Conservation (phyloP, 441 rosid species). For the Populus hybrid region DNA sequence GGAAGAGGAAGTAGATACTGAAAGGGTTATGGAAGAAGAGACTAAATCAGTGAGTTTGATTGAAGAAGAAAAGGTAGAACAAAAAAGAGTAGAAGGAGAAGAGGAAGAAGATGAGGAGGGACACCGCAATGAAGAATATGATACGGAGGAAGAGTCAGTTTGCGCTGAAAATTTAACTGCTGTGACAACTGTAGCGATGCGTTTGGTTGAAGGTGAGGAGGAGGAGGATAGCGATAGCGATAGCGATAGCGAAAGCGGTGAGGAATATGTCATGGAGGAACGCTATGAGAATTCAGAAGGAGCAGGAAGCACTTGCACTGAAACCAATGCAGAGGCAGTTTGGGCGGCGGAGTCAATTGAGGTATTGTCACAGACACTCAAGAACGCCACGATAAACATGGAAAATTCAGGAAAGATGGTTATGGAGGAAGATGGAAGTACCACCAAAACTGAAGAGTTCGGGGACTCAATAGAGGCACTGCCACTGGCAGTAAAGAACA, state of each 20-base stretch:
- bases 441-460: too few species aligned
- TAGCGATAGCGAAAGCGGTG: background rate
- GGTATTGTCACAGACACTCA: constrained; percentile 17
- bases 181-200: background rate
- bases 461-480: constrained; percentile 25
- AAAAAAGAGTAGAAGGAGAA: background rate
- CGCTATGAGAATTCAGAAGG: constrained; percentile 25
- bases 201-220: background rate
- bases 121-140: constrained; percentile 4
- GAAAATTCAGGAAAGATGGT: background rate
- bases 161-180: background rate
- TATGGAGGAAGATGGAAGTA: too few species aligned
- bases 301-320: constrained; percentile 33
- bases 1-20: background rate
- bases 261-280: constrained; percentile 13
- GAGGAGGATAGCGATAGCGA: constrained; percentile 1
- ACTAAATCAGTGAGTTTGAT: background rate
- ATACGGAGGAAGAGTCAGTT: background rate
- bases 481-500: constrained; percentile 19
- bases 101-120: constrained; percentile 14
- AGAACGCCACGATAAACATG: constrained; percentile 11
- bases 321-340: constrained; percentile 26
- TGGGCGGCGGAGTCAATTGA: constrained; percentile 40
- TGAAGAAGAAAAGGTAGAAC: constrained; percentile 11
- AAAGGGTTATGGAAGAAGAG: background rate